Evolutionary conservation across 768 basidiomycete species (phyloP).

Genomic region (Tulasnella calospora): DNA sequence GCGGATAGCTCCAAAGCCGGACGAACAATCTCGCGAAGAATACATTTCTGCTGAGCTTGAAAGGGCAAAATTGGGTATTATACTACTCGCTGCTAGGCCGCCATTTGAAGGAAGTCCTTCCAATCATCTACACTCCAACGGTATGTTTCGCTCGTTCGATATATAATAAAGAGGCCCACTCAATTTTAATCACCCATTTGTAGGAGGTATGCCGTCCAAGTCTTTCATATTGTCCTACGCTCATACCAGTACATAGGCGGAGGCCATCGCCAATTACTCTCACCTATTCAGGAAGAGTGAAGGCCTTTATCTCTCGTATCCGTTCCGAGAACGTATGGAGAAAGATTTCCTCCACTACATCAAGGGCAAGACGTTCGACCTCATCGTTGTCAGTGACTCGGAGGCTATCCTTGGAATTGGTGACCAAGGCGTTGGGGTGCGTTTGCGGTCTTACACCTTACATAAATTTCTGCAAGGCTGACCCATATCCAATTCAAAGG

Average conservation of each 20-base stretch:
- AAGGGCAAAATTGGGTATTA: constrained; percentile 76
- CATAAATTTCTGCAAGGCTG: not conserved
- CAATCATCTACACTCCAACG: constrained; percentile 79
- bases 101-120: constrained; percentile 59
- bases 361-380: constrained; percentile 57
- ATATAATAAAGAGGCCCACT: not conserved
- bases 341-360: constrained; percentile 68
- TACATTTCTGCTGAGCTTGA: constrained; percentile 63
- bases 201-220: constrained; percentile 17
- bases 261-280: constrained; percentile 79
- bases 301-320: constrained; percentile 65
- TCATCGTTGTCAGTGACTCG: constrained; percentile 78
- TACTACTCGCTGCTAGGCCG: constrained; percentile 63
- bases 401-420: constrained; percentile 81
- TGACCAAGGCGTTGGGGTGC: constrained; percentile 63
- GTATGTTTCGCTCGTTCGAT: not conserved
- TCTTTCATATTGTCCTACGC: not conserved
- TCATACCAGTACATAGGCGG: constrained; percentile 45
- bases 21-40: constrained; percentile 55
- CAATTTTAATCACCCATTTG: not conserved
- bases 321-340: constrained; percentile 63
- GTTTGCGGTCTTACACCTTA: not conserved
- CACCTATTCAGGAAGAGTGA: constrained; percentile 76
- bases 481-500: constrained; percentile 30
- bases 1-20: constrained; percentile 36